Base-by-base conservation (phyloP, 176 grass and related monocot genomes). In the Carex myosuroides region DNA sequence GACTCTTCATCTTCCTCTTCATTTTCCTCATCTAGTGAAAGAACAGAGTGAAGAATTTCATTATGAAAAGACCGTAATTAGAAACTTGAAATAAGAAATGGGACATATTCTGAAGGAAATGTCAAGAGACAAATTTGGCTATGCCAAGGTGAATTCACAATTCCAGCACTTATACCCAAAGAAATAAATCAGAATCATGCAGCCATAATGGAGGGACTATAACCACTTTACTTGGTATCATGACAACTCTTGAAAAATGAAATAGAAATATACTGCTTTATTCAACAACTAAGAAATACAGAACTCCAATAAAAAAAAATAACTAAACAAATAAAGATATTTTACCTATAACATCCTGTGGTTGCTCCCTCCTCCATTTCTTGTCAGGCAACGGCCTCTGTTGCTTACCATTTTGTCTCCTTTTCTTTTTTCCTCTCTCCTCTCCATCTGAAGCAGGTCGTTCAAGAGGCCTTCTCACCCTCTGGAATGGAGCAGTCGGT, bases 401-500 rank as follows among this genome's bases (percentile, higher is more conserved):
- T 79, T 14, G 78, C 86, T 88, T 93, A 59, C 81, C 70, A 41
- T 86, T 91, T 68, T 32, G 20, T 85, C 70, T 65, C 22, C 87
- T 90, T 48, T 88, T 94, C 81, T 78, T 88, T 61, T 88, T 86
- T 81, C 62, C 86, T 17, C 21, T 30, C 29, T 91, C 86, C 3
- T 91, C 87, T 86, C 46, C 81, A 69, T 79, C 81, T 30, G 86
- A 89, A 62, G 44, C 82, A 79, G 82, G 84, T 35, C 55, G 73
- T 85, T 94, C 92, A 64, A 94, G 63, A 72, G 91, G 88, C 70
- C 57, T 82, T 79, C 86, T 85, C 57, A 98, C 67, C 21, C 95
- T 94, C 52, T 91, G 92, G 87, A 98, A 98, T 68, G 95, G 92
- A 85, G 58, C 83, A 75, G 95, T 91, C 6, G 92, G 95, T 50